Evolutionary conservation across 441 rosid genomes (phyloP).

Genomic region (Francoa sonchifolia): DNA sequence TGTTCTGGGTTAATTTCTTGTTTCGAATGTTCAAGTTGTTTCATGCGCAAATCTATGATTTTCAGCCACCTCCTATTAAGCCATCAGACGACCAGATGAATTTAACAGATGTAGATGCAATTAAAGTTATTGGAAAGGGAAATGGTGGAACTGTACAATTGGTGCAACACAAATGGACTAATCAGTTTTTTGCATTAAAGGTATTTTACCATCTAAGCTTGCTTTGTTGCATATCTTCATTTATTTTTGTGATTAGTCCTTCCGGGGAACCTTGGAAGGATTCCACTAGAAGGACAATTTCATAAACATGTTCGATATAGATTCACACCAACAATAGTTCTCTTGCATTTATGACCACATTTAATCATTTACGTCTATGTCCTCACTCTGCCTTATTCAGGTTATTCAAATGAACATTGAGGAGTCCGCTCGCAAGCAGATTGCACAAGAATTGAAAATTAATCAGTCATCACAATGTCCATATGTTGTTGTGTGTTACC

Average conservation of each 20-base stretch:
- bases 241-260: not conserved
- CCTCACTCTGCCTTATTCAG: slow-evolving; percentile 21
- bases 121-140: slow-evolving; percentile 90
- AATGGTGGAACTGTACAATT: slow-evolving; percentile 85
- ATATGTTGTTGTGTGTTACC: slow-evolving; percentile 74
- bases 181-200: slow-evolving; percentile 89
- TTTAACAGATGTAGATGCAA: slow-evolving; percentile 64
- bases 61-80: slow-evolving; percentile 71
- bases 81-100: slow-evolving; percentile 71
- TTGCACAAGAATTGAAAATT: slow-evolving; percentile 77
- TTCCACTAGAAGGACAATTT: too few species aligned
- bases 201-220: slow-evolving; percentile 19
- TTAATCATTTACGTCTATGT: slow-evolving; percentile 2
- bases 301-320: too few species aligned
- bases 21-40: not conserved
- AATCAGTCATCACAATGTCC: slow-evolving; percentile 84
- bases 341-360: not conserved
- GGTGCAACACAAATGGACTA: slow-evolving; percentile 98
- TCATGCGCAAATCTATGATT: slow-evolving; percentile 1
- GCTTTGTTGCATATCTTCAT: not conserved
- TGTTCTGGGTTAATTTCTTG: not conserved
- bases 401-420: slow-evolving; percentile 77
- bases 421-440: slow-evolving; percentile 56
- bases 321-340: too few species aligned
- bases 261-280: too few species aligned